These are phyloP conservation scores for Keqinozyma sinolaborantium DNA, from an alignment of 1,139 yeast species.

Conservation along the genomic window DNA sequence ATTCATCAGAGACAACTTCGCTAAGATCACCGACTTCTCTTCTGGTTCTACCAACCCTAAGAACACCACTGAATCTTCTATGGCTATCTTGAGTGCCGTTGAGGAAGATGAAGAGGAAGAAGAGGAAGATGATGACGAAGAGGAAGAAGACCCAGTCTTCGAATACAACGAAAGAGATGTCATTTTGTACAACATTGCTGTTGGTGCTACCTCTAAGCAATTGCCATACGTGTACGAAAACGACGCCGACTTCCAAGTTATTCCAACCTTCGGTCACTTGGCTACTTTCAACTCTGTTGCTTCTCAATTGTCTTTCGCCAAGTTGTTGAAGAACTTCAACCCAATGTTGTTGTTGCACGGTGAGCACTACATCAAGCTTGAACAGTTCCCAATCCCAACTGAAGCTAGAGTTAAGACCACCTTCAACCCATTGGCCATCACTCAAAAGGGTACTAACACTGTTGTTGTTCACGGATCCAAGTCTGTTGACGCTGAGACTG, in stretches of 20 bases:
- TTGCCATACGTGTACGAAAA: slow-evolving; percentile 80
- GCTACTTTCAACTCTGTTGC: slow-evolving; percentile 58
- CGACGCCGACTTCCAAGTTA: slow-evolving; percentile 74
- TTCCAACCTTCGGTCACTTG: slow-evolving; percentile 90
- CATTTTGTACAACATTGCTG: slow-evolving; percentile 82
- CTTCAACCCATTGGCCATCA: slow-evolving; percentile 64
- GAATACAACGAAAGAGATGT: slow-evolving; percentile 65
- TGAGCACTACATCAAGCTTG: slow-evolving; percentile 84
- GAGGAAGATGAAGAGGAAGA: slow-evolving; percentile 49
- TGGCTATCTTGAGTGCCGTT: slow-evolving; percentile 71
- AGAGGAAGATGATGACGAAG: slow-evolving; percentile 49
- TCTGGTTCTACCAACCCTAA: slow-evolving; percentile 58
- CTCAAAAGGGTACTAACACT: slow-evolving; percentile 89
- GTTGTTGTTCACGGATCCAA: slow-evolving; percentile 73
- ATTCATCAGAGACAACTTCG: slow-evolving; percentile 65
- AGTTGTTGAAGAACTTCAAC: slow-evolving; percentile 74
- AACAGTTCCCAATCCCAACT: slow-evolving; percentile 78
- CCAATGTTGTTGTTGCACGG: slow-evolving; percentile 91
- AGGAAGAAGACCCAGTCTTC: slow-evolving; percentile 46
- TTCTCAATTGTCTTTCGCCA: slow-evolving; percentile 50
- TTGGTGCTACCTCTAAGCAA: slow-evolving; percentile 82
- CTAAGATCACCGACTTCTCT: slow-evolving; percentile 61
- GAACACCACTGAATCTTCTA: slow-evolving; percentile 71
- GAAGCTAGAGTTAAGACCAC: slow-evolving; percentile 61
- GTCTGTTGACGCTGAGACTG: slow-evolving; percentile 66